Conservation (phyloP, 2,329 filamentous ascomycete genomes). For the Beauveria australis region DNA sequence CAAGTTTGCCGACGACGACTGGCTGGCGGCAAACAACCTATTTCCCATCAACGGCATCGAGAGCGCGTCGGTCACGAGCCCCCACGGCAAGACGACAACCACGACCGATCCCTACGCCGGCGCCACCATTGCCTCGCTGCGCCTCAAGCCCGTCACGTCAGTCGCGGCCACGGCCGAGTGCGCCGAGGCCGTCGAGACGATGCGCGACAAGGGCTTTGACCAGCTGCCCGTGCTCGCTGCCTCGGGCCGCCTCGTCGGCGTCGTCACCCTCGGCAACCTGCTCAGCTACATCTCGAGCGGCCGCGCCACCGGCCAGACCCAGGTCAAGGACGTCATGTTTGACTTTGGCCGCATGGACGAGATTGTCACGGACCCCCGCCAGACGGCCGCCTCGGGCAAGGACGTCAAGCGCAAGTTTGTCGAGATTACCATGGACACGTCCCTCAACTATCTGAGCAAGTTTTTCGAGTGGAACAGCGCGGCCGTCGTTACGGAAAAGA, state of each 20-base stretch:
- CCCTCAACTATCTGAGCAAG: conserved; percentile 71
- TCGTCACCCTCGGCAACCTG: conserved; percentile 91
- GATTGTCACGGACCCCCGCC: conserved; percentile 78
- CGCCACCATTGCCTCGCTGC: conserved; percentile 72
- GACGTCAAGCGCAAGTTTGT: conserved; percentile 65
- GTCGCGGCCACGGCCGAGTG: conserved; percentile 64
- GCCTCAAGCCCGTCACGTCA: conserved; percentile 89
- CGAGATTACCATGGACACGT: conserved; percentile 88
- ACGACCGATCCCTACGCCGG: conserved; percentile 62
- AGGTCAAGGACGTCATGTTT: conserved; percentile 90
- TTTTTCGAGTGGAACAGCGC: conserved; percentile 99
- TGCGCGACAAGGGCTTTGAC: conserved; percentile 97
- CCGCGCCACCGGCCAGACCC: conserved; percentile 63
- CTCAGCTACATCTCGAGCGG: conserved; percentile 83
- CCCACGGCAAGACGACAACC: conserved; percentile 28
- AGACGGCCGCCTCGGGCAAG: conserved; percentile 39
- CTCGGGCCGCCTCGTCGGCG: conserved; percentile 69
- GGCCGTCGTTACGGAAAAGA: conserved; percentile 80
- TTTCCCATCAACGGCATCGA: conserved; percentile 52
- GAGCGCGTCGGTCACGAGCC: conserved; percentile 34
- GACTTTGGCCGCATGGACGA: conserved; percentile 84
- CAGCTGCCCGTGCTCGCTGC: conserved; percentile 83
- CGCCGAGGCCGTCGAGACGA: conserved; percentile 87
- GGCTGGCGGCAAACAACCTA: conserved; percentile 93
- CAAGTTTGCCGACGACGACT: conserved; percentile 98